Evolutionary conservation across 2,329 filamentous ascomycete species (phyloP).

Genomic region (Hypoxylon sp.): DNA sequence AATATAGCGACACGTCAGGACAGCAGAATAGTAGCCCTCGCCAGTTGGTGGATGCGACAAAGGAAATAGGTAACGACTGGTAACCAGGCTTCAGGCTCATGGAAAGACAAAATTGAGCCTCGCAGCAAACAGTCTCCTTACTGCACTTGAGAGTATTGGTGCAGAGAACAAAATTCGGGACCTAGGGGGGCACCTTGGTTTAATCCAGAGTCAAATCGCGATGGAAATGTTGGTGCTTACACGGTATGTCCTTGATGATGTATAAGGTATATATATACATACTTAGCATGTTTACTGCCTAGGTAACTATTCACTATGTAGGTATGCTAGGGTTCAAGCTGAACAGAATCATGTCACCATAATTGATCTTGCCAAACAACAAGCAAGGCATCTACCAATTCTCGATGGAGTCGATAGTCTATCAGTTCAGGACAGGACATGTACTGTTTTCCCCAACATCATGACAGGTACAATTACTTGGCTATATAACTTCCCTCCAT

Average conservation of each 20-base stretch:
- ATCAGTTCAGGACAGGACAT: too few species aligned
- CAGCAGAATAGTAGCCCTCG: background rate
- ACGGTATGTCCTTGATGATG: background rate
- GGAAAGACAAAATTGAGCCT: background rate
- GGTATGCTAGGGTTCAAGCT: slow-evolving; percentile 9
- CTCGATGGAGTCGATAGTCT: too few species aligned
- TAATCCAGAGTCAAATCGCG: slow-evolving; percentile 6
- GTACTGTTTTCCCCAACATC: too few species aligned
- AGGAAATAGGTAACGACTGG: too few species aligned
- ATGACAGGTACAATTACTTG: too few species aligned
- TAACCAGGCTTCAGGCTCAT: too few species aligned
- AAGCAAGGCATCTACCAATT: too few species aligned
- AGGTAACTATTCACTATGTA: too few species aligned
- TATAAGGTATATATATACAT: too few species aligned
- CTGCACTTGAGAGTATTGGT: background rate
- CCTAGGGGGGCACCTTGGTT: background rate
- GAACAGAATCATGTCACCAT: background rate
- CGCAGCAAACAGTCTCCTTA: background rate
- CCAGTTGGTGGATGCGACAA: background rate
- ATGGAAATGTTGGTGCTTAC: background rate
- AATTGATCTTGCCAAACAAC: background rate
- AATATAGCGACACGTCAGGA: background rate
- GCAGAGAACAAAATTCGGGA: background rate
- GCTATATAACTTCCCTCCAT: too few species aligned
- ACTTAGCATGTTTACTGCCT: too few species aligned